Evolutionary conservation across 2,329 filamentous ascomycete species (phyloP).

Genomic region (Cryphonectria nitschkei): DNA sequence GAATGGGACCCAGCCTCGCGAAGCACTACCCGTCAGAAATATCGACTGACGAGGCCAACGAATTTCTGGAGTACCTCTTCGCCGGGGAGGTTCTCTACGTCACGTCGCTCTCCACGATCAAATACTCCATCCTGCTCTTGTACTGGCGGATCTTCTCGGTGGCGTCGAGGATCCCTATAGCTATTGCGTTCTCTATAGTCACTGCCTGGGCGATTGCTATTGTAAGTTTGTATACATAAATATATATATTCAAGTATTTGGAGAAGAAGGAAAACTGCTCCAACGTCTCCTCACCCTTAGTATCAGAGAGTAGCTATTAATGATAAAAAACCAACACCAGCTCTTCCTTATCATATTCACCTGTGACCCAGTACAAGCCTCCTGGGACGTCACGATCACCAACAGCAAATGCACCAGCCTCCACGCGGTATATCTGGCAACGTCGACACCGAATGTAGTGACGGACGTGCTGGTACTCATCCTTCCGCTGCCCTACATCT

Average conservation of each 20-base stretch:
- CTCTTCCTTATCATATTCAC: neutral
- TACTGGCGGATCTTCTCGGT: constrained; percentile 3
- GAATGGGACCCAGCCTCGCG: neutral
- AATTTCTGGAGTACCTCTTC: neutral
- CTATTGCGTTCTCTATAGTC: neutral
- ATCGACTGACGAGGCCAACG: neutral
- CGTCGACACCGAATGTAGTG: neutral
- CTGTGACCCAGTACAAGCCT: neutral
- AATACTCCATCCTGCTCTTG: constrained; percentile 7
- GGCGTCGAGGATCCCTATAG: neutral
- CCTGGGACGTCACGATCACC: neutral
- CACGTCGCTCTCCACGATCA: constrained; percentile 1
- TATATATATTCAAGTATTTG: no score
- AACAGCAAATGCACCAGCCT: neutral
- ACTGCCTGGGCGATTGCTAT: neutral
- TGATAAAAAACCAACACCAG: neutral
- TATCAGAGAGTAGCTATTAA: neutral
- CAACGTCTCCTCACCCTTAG: neutral
- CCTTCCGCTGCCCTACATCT: neutral
- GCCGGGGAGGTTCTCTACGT: constrained; percentile 1
- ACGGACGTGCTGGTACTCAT: neutral
- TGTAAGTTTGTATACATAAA: neutral
- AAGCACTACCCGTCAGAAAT: neutral
- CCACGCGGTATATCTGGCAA: neutral
- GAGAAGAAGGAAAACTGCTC: neutral